These are phyloP conservation scores for Diplodia intermedia DNA, from an alignment of 2,329 filamentous ascomycete genomes.

Conservation along the genomic window DNA sequence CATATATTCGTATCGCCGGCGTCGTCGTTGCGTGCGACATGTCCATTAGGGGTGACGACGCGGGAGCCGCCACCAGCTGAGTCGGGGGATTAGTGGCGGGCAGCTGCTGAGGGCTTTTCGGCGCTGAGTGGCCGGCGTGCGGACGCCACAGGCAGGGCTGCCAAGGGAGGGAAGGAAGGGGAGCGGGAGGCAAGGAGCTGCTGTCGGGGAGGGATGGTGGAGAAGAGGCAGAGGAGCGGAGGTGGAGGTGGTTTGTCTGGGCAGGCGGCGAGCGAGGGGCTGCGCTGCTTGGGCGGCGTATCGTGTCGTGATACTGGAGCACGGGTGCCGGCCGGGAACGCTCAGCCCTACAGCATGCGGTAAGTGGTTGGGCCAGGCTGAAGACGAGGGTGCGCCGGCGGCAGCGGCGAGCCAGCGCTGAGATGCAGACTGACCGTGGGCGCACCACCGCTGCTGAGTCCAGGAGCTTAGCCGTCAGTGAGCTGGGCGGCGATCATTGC, in stretches of 20 bases:
- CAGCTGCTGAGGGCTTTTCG: constrained; percentile 26
- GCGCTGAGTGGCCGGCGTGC: constrained; percentile 29
- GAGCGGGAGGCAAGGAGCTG: constrained; percentile 23
- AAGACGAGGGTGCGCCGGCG: constrained; percentile 22
- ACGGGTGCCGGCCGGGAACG: constrained; percentile 32
- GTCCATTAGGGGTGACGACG: constrained; percentile 39
- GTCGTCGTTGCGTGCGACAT: constrained; percentile 46
- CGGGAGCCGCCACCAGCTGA: constrained; percentile 47
- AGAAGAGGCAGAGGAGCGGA: constrained; percentile 22
- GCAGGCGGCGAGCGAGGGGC: constrained; percentile 25
- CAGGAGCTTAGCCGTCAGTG: constrained; percentile 29
- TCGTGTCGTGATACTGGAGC: constrained; percentile 32
- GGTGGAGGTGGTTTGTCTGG: constrained; percentile 12
- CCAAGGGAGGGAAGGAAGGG: constrained; percentile 28
- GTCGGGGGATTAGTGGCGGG: constrained; percentile 33
- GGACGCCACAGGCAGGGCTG: constrained; percentile 30
- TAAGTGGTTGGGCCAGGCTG: constrained; percentile 28
- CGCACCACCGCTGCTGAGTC: constrained; percentile 19
- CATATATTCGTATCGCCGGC: constrained; percentile 53
- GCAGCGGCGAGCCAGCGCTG: constrained; percentile 7
- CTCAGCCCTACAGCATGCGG: constrained; percentile 32
- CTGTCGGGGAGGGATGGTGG: constrained; percentile 20
- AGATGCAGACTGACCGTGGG: constrained; percentile 10
- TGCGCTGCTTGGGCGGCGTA: constrained; percentile 23
- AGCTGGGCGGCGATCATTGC: constrained; percentile 30